phyloP scores from a whole-genome alignment of 2,329 filamentous ascomycete species.

The Alternaria sp. region DNA sequence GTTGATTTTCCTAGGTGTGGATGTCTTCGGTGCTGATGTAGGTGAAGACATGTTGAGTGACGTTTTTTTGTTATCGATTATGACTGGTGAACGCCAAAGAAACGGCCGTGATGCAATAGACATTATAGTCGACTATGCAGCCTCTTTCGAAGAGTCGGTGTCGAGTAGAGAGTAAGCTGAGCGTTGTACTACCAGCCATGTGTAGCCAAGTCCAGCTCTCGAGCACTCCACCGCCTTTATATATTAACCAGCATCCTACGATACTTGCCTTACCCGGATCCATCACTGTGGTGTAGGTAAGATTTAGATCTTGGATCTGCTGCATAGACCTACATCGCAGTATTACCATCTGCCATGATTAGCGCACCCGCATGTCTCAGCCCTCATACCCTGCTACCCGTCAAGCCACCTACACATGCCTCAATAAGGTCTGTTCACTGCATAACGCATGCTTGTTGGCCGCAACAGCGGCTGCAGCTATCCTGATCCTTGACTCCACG shows the following conservation, averaged over 20 bases:
- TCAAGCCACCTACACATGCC: neutral
- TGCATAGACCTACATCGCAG: slow-evolving; percentile 6
- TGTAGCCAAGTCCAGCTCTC: neutral
- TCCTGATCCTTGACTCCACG: slow-evolving; percentile 5
- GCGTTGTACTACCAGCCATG: slow-evolving; percentile 6
- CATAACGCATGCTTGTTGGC: neutral
- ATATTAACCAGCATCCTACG: slow-evolving; percentile 6
- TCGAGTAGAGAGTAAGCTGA: slow-evolving; percentile 7
- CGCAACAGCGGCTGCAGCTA: slow-evolving; percentile 3
- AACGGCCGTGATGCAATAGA: slow-evolving; percentile 31
- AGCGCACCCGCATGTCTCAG: slow-evolving; percentile 11
- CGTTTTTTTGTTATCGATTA: slow-evolving; percentile 16
- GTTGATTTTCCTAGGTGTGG: slow-evolving; percentile 25
- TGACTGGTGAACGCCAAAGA: slow-evolving; percentile 33
- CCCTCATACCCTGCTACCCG: slow-evolving; percentile 2
- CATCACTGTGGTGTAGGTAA: slow-evolving; percentile 11
- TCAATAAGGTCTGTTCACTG: neutral
- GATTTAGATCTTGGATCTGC: slow-evolving; percentile 12
- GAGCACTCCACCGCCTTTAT: slow-evolving; percentile 15
- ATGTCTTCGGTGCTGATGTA: slow-evolving; percentile 31
- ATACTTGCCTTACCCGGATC: neutral
- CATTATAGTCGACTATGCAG: slow-evolving; percentile 22
- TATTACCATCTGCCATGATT: slow-evolving; percentile 10
- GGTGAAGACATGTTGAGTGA: slow-evolving; percentile 25
- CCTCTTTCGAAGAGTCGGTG: slow-evolving; percentile 7